phyloP scores from a whole-genome alignment of 805 yeast species.

The Suhomyces kilbournensis region DNA sequence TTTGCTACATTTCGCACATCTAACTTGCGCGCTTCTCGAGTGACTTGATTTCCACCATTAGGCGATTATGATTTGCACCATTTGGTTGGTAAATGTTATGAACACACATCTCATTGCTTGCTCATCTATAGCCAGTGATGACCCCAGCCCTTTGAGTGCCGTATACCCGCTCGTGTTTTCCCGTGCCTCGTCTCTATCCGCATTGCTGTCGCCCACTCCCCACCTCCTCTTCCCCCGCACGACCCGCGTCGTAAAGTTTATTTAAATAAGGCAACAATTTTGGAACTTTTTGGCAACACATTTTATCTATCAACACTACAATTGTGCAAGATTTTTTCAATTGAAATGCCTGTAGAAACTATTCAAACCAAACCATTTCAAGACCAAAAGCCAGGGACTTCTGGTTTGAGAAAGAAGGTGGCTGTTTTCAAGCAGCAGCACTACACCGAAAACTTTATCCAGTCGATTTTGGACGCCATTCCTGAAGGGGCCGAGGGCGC shows the following conservation, averaged over 20 bases:
- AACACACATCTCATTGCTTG: too few relatives aligned
- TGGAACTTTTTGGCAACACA: background rate
- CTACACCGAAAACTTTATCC: conserved; percentile 93
- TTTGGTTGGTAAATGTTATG: too few relatives aligned
- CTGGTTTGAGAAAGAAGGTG: conserved; percentile 92
- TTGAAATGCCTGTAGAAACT: conserved; percentile 6
- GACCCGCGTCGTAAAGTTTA: background rate
- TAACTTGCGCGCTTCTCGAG: too few relatives aligned
- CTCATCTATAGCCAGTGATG: too few relatives aligned
- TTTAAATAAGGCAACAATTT: background rate
- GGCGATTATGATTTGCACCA: too few relatives aligned
- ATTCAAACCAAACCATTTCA: conserved; percentile 69
- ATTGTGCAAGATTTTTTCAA: too few relatives aligned
- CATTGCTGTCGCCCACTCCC: background rate
- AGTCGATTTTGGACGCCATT: conserved; percentile 77
- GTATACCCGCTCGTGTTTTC: too few relatives aligned
- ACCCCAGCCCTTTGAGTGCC: too few relatives aligned
- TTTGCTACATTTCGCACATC: too few relatives aligned
- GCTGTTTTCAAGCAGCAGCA: conserved; percentile 72
- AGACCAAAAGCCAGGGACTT: conserved; percentile 98
- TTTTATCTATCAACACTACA: too few relatives aligned
- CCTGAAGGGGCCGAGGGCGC: conserved; percentile 83
- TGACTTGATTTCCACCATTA: too few relatives aligned
- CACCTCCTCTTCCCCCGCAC: background rate
- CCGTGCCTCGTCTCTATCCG: background rate